Evolutionary conservation across 768 basidiomycete species (phyloP), one percentile per base, ranked within the genome.

Genomic region (Amanita thiersii): DNA sequence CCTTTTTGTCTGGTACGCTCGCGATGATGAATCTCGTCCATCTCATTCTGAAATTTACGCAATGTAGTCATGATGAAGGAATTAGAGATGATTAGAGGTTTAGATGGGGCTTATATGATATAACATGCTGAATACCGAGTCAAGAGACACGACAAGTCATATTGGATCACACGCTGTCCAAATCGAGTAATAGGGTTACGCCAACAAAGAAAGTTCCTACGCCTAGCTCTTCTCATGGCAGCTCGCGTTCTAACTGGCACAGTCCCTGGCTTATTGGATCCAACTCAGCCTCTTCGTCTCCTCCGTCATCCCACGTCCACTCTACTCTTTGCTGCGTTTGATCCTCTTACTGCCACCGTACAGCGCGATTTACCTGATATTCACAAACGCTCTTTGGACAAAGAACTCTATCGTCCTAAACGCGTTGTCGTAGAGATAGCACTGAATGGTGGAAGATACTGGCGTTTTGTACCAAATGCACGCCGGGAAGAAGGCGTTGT

Each of bases 401-500:
- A 70, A n/a, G 68, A 70, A 28, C 61, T 67, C 1, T 66, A 67
- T 36, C 65, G 75, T 4, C 75, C 81, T 1, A 83, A 79, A 56
- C 82, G 86, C 39, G 66, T 89, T 52, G 82, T 88, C 2, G 66
- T 88, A 24, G 86, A 89, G 61, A 77, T 69, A 5, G 62, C 68
- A 3, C 65, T 75, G 0, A 68, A 64, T n/a, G 75, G 75, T 11
- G 63, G 68, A 26, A 69, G 65, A 36, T 70, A 66, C 44, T 89
- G 86, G 86, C 70, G 86, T 32, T 88, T 83, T 58, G 82, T 89
- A 12, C 86, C 86, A 24, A 74, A 69, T 37, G 84, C 86, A 3
- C 70, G 68, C 41, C 59, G 64, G 41, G 75, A 75, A 34, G 68
- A 72, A 5, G 78, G 73, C 3, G 73, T 73, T 7, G 54, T 56